Evolutionary conservation across 139 green algal species (phyloP).

Genomic region (Auxenochlorella pyrenoidosa): DNA sequence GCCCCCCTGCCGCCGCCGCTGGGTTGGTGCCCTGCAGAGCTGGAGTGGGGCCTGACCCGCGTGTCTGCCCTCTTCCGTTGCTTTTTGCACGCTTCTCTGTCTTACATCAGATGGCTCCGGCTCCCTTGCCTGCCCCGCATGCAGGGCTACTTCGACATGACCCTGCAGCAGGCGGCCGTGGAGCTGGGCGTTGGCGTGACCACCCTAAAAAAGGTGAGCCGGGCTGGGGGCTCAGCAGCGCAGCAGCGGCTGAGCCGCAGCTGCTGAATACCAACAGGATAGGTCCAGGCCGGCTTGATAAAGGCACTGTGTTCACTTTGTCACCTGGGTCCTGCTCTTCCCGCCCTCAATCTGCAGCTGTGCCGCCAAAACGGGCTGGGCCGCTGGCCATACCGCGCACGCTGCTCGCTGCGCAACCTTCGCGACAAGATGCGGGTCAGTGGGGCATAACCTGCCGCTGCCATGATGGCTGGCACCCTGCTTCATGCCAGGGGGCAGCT

Average conservation of each 20-base stretch:
- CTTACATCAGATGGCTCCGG: too few relatives aligned
- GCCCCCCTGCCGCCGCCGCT: neutral
- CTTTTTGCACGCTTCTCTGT: too few relatives aligned
- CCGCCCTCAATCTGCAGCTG: neutral
- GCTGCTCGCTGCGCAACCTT: slow-evolving; percentile 32
- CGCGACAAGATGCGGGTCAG: slow-evolving; percentile 29
- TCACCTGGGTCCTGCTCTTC: neutral
- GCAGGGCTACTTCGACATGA: slow-evolving; percentile 36
- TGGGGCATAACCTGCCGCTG: too few relatives aligned
- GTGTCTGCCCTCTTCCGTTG: neutral
- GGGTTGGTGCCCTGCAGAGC: neutral
- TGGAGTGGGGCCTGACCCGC: neutral
- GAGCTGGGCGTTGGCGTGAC: slow-evolving; percentile 35
- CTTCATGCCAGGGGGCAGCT: too few relatives aligned
- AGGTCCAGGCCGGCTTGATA: too few relatives aligned
- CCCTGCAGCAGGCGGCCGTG: slow-evolving; percentile 20
- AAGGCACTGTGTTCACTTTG: too few relatives aligned
- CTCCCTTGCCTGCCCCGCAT: too few relatives aligned
- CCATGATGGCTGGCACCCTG: too few relatives aligned
- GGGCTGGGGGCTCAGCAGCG: neutral
- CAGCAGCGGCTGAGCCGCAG: neutral
- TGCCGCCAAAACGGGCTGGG: slow-evolving; percentile 32
- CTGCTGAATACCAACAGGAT: too few relatives aligned
- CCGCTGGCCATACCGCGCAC: slow-evolving; percentile 25
- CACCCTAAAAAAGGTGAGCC: slow-evolving; percentile 41